Evolutionary conservation across 371 early-diverging fungal species (phyloP).

Genomic region (Mucor circinelloides): DNA sequence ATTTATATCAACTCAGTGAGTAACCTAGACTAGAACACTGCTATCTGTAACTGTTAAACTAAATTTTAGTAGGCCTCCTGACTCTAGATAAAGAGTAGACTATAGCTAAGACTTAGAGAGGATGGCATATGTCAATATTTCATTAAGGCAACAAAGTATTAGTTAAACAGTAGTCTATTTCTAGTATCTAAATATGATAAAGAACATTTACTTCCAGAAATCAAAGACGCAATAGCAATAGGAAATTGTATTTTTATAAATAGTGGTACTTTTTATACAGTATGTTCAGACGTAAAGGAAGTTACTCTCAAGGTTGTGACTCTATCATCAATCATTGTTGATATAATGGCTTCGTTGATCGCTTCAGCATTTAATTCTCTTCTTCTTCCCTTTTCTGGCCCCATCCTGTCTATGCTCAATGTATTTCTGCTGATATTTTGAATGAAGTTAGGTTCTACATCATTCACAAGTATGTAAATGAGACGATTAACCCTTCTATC

Average conservation of each 20-base stretch:
- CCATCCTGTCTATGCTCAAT: too few species aligned
- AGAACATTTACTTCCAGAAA: slow-evolving; percentile 15
- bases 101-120: slow-evolving; percentile 13
- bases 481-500: too few species aligned
- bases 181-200: slow-evolving; percentile 3
- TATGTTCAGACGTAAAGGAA: too few species aligned
- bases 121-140: slow-evolving; percentile 11
- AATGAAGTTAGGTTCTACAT: too few species aligned
- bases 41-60: not conserved
- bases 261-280: too few species aligned
- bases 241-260: not conserved
- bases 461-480: too few species aligned
- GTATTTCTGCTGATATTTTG: too few species aligned
- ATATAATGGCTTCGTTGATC: too few species aligned
- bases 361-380: too few species aligned
- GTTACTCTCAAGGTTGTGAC: too few species aligned
- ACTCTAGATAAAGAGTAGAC: slow-evolving; percentile 14
- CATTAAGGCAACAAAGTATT: slow-evolving; percentile 13
- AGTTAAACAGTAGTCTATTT: slow-evolving; percentile 11
- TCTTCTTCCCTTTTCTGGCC: too few species aligned
- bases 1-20: not conserved
- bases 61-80: slow-evolving; percentile 8
- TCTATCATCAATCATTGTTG: too few species aligned
- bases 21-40: not conserved
- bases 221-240: slow-evolving; percentile 13